Evolutionary conservation across 305 asterid genomes (phyloP), one percentile per base, ranked within the genome.

Genomic region (Fraxinus nigra): DNA sequence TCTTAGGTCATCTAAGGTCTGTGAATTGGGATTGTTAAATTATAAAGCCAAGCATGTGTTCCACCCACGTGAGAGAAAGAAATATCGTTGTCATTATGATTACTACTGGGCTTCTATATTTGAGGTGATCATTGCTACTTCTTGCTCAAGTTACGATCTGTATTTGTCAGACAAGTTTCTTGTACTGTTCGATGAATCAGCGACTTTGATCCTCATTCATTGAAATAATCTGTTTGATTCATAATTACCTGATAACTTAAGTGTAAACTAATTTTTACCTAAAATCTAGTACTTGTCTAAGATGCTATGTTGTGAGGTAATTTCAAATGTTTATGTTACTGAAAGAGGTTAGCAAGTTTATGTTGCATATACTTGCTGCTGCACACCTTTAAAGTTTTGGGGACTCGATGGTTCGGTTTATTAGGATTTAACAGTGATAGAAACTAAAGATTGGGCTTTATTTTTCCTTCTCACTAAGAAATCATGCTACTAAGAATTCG

Each of bases 101-200:
- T 96, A 96, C 89, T 96, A 96, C 59, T 96, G 98, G 99, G 98
- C 99, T 76, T 93, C 99, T 84, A 92, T 96, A 22, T 93, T 96
- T 86, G 86, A 96, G 99, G 99, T 95, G 85, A 85, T 80, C 77
- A 65, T 80, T 75, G 82, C 74, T 67, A 7, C 30, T 20, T 78
- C 26, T 85, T 61, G 81, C 75, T 30, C 78, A 43, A 80, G 48
- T 54, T 38, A 74, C 30, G 22, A 3, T 78, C 10, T 69, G 32
- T 65, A 51, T 72, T 43, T 38, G 5, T 61, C 46, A 6, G 33
- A 9, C 9, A 51, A n/a, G 63, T 51, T 59, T 67, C 18, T 28
- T 67, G 20, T 28, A 26, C 34, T 73, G 67, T 69, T 34, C 72
- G 75, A 46, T 82, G 51, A 32, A 67, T 83, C 37, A 10, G 35